phyloP scores from a whole-genome alignment of 2,329 filamentous ascomycete species.

The Cryoendolithus antarcticus region DNA sequence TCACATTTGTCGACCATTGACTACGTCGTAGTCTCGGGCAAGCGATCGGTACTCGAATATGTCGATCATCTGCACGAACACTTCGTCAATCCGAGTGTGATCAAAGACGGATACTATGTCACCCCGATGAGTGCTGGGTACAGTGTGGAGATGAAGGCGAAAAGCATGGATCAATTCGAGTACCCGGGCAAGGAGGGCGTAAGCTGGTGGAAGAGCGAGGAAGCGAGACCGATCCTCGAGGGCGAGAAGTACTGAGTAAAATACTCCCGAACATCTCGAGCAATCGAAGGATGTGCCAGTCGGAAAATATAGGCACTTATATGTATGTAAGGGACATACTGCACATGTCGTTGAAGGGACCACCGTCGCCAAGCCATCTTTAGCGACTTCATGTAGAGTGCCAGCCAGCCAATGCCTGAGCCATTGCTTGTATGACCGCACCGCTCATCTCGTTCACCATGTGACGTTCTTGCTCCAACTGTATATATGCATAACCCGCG shows the following conservation, averaged over 20 bases:
- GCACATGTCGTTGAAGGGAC: no score
- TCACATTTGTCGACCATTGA: conserved; percentile 88
- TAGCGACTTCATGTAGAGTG: no score
- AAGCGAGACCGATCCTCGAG: conserved; percentile 63
- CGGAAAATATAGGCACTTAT: no score
- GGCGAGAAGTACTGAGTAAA: conserved; percentile 21
- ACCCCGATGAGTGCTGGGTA: conserved; percentile 76
- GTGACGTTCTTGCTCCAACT: no score
- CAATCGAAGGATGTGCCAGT: no score
- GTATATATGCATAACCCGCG: no score
- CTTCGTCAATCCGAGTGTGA: conserved; percentile 68
- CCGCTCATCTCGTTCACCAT: no score
- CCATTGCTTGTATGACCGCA: no score
- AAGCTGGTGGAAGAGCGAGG: conserved; percentile 76
- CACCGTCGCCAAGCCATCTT: no score
- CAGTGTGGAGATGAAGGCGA: conserved; percentile 85
- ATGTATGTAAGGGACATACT: no score
- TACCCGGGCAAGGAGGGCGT: conserved; percentile 67
- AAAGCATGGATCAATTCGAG: conserved; percentile 67
- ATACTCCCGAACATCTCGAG: no score
- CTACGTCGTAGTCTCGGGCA: conserved; percentile 74
- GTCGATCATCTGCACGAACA: conserved; percentile 92
- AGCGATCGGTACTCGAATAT: conserved; percentile 68
- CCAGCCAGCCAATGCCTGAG: no score
- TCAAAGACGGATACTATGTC: conserved; percentile 77